A percentile compares a stretch with the other conserved stretches of the same genome.
phyloP scores from a whole-genome alignment of 208 protist genomes.

The Spongospora subterranea region DNA sequence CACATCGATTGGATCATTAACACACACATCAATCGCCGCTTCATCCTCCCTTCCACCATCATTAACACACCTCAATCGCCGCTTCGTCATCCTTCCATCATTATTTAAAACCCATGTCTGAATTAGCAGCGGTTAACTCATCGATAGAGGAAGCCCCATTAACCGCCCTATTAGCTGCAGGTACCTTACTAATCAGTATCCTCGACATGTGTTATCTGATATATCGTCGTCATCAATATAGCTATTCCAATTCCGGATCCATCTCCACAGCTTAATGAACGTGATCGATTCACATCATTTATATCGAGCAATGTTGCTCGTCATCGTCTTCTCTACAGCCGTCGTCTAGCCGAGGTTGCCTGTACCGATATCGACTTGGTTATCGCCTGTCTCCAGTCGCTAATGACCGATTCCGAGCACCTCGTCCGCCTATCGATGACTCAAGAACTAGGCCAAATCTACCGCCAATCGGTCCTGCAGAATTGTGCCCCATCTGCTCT shows the following conservation, averaged over 20 bases:
- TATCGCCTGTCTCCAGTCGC: neutral
- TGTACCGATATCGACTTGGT: neutral
- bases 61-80: too few relatives aligned
- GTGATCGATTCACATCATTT: neutral
- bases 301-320: neutral
- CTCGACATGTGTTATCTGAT: too few relatives aligned
- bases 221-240: too few relatives aligned
- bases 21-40: too few relatives aligned
- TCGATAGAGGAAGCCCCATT: too few relatives aligned
- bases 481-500: neutral
- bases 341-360: neutral
- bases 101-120: too few relatives aligned
- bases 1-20: too few relatives aligned
- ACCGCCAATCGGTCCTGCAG: neutral
- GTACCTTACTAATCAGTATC: too few relatives aligned
- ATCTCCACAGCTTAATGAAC: neutral
- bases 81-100: too few relatives aligned
- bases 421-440: neutral
- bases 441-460: neutral
- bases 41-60: too few relatives aligned
- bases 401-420: neutral
- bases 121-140: too few relatives aligned
- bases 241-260: neutral
- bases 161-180: too few relatives aligned
- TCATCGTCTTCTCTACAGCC: neutral